A percentile compares a stretch with the other conserved stretches of the same genome.
phyloP scores from a whole-genome alignment of 1,284 basidiomycete genomes.

The Ceratobasidium sp. region DNA sequence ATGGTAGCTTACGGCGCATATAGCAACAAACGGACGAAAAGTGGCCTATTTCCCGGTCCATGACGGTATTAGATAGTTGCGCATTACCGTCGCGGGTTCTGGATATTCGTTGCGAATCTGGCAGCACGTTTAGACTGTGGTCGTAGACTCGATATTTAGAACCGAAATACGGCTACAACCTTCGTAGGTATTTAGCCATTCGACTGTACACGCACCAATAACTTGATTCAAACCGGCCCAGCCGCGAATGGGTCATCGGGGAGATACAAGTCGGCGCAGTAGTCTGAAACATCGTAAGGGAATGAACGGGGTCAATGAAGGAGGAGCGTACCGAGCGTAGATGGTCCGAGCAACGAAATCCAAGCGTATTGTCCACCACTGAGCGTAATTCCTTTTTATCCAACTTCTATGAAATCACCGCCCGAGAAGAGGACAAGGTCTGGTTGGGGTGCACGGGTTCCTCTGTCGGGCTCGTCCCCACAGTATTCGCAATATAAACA shows the following conservation, averaged over 20 bases:
- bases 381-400: slow-evolving; percentile 63
- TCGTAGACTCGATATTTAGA: too few species aligned
- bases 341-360: slow-evolving; percentile 66
- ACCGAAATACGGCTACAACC: too few species aligned
- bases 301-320: not conserved
- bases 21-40: not conserved
- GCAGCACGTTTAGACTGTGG: too few species aligned
- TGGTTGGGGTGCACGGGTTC: slow-evolving; percentile 76
- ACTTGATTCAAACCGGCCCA: slow-evolving; percentile 79
- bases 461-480: not conserved
- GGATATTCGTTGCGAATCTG: too few species aligned
- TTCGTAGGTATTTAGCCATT: too few species aligned
- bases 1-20: not conserved
- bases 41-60: not conserved
- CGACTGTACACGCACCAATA: too few species aligned
- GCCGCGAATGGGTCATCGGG: slow-evolving; percentile 67
- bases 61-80: too few species aligned
- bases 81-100: too few species aligned
- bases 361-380: slow-evolving; percentile 73
- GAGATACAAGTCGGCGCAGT: slow-evolving; percentile 67
- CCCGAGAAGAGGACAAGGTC: slow-evolving; percentile 80
- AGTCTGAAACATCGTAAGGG: slow-evolving; percentile 54
- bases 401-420: slow-evolving; percentile 81
- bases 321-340: slow-evolving; percentile 54
- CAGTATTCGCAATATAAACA: too few species aligned